These are phyloP conservation scores for Kernera saxatilis DNA, from an alignment of 345 rosid genomes.

Conservation along the genomic window DNA sequence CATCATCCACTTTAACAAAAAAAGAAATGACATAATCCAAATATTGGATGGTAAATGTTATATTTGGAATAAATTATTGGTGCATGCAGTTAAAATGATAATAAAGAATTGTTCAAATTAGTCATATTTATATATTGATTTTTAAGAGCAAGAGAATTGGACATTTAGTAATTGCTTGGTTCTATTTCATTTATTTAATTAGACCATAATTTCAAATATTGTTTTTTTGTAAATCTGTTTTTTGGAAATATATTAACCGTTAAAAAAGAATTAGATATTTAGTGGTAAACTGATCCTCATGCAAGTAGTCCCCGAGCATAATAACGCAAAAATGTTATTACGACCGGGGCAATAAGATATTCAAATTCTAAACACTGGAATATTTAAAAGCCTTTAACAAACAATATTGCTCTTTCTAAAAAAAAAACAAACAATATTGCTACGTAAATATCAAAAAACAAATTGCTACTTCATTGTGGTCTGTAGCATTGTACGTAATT, in stretches of 20 bases:
- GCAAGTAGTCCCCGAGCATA: not conserved
- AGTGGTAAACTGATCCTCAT: no score
- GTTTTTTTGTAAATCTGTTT: not conserved
- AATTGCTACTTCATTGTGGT: no score
- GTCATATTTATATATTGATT: not conserved
- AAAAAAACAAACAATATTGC: no score
- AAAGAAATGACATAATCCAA: not conserved
- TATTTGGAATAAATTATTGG: not conserved
- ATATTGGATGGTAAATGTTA: not conserved
- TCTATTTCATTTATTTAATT: no score
- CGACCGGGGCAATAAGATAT: not conserved
- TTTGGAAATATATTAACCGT: no score
- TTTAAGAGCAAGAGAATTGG: not conserved
- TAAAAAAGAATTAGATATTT: no score
- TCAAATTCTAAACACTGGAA: not conserved
- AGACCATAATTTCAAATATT: not conserved
- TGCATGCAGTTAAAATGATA: not conserved
- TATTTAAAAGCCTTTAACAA: not conserved
- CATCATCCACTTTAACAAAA: no score
- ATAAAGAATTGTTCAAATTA: not conserved
- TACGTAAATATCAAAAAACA: no score
- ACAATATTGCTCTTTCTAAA: no score
- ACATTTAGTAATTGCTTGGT: not conserved
- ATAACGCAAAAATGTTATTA: not conserved
- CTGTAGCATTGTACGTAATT: not conserved